phyloP scores from a whole-genome alignment of 2,329 filamentous ascomycete genomes.

The Pyrenochaeta sp. region DNA sequence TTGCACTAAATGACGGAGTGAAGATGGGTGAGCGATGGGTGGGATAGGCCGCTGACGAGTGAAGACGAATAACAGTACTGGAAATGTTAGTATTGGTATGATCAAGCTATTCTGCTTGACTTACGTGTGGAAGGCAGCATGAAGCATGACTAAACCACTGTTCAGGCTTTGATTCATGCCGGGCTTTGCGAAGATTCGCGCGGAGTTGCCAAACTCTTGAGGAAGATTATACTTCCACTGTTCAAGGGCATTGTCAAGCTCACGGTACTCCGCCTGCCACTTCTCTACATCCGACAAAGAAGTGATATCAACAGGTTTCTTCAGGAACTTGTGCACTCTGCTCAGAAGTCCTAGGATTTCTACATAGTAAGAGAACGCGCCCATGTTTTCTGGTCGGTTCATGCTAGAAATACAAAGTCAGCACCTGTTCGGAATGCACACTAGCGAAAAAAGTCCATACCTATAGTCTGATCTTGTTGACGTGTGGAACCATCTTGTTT shows the following conservation, averaged over 20 bases:
- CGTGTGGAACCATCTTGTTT: constrained; percentile 79
- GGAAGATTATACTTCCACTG: constrained; percentile 86
- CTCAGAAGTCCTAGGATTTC: constrained; percentile 88
- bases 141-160: constrained; percentile 89
- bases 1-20: constrained; percentile 85
- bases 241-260: constrained; percentile 80
- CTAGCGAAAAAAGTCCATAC: too few relatives aligned
- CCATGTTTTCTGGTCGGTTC: constrained; percentile 79
- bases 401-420: too few relatives aligned
- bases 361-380: constrained; percentile 88
- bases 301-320: constrained; percentile 87
- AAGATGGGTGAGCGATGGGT: constrained; percentile 89
- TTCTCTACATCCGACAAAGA: constrained; percentile 83
- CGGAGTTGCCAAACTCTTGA: constrained; percentile 83
- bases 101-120: constrained; percentile 28
- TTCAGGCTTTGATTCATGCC: constrained; percentile 74
- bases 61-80: constrained; percentile 82
- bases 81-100: constrained; percentile 23
- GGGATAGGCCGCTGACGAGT: constrained; percentile 91
- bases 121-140: constrained; percentile 86
- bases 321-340: constrained; percentile 86
- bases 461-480: constrained; percentile 63
- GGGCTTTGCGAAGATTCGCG: constrained; percentile 70
- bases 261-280: constrained; percentile 87
- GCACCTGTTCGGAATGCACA: too few relatives aligned